Base-by-base conservation (phyloP, 768 basidiomycete species). In the Amanita molliuscula region DNA sequence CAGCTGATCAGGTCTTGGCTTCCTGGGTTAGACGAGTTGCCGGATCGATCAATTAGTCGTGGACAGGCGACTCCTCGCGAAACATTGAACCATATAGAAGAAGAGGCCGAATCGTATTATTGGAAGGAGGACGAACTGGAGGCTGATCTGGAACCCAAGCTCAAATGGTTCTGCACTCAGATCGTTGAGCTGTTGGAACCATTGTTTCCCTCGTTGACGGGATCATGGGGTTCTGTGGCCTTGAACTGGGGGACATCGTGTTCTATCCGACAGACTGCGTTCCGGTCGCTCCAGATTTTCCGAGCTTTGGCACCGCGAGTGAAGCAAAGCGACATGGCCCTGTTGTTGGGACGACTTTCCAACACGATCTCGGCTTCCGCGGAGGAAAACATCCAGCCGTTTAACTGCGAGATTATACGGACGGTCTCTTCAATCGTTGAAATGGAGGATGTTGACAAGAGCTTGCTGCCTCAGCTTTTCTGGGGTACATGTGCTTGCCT, bases 221-320 rank as follows among this genome's bases (percentile, higher is more conserved):
- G 84, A 48, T 72, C 77, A 40, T 91, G 94, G 82, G 90, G 88
- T 5, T 82, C 82, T 2, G 55, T 92, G 26, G 86, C 88, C 8
- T 66, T 96, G 51, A 67, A 73, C 25, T 96, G 94, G 83, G 85
- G 89, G 3, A 92, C 90, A 10, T 74, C 83, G 1, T 95, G 91
- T 59, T 85, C 88, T 13, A 89, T 91, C 53, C 81, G 90, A 42
- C 80, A 82, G 34, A 81, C 82, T 16, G 91, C 94, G 2, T 89
- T 88, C 67, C 78, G 92, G 28, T 94, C 92, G 8, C 70, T 96
- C 52, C 93, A 96, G 62, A 72, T 92, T n/a, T 92, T 89, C 66
- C 82, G 90, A 33, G 79, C 85, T 1, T 69, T 96, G 18, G 77
- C 81, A 60, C 85, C 90, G 0, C 71, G 75, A 23, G 75, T 90